These are phyloP conservation scores for Diaporthe vaccinii DNA, from an alignment of 2,329 filamentous ascomycete species.

Conservation along the genomic window DNA sequence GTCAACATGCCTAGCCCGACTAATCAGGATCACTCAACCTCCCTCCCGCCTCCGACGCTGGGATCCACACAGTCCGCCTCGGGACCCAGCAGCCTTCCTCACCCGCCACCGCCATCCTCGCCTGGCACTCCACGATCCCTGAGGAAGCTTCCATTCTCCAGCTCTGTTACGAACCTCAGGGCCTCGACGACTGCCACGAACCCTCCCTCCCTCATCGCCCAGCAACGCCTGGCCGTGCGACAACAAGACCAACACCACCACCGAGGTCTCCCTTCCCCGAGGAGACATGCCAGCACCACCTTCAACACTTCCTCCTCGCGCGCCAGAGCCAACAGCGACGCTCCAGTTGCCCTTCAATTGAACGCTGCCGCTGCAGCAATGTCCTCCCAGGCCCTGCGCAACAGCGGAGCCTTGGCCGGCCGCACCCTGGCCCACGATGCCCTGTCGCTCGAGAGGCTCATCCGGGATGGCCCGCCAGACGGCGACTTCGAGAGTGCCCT, in stretches of 20 bases:
- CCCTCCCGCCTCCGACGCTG: slow-evolving; percentile 36
- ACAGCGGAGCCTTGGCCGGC: slow-evolving; percentile 53
- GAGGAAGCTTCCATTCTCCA: slow-evolving; percentile 68
- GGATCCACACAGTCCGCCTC: slow-evolving; percentile 32
- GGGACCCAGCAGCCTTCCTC: slow-evolving; percentile 45
- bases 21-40: slow-evolving; percentile 42
- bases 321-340: slow-evolving; percentile 81
- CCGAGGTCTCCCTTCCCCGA: slow-evolving; percentile 51
- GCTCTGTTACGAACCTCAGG: slow-evolving; percentile 47
- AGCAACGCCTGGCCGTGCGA: slow-evolving; percentile 66
- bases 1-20: slow-evolving; percentile 49
- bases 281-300: slow-evolving; percentile 51
- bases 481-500: slow-evolving; percentile 77
- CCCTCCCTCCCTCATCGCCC: slow-evolving; percentile 71
- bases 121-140: slow-evolving; percentile 73
- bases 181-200: slow-evolving; percentile 59
- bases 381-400: slow-evolving; percentile 41
- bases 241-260: slow-evolving; percentile 59
- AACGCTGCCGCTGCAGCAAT: slow-evolving; percentile 41
- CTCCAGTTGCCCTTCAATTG: slow-evolving; percentile 53
- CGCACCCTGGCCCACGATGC: slow-evolving; percentile 62
- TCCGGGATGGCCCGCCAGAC: slow-evolving; percentile 83
- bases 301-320: slow-evolving; percentile 65
- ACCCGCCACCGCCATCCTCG: slow-evolving; percentile 68
- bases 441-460: slow-evolving; percentile 78